Evolutionary conservation across 2,329 filamentous ascomycete genomes (phyloP), one percentile per base, ranked within the genome.

Genomic region (Zalaria obscura): DNA sequence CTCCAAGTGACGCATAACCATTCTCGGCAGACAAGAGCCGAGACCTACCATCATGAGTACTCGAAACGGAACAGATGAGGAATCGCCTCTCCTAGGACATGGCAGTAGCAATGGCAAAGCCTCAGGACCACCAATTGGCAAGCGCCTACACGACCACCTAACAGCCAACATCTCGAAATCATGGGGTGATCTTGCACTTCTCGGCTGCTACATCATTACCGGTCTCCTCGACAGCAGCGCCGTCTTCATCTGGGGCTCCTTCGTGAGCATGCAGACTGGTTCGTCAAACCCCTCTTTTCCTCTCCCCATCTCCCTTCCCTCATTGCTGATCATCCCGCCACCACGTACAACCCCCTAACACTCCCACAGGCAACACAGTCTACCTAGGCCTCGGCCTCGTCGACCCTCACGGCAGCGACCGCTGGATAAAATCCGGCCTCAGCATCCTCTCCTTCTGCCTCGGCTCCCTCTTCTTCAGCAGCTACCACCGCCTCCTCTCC

Each of bases 201-300:
- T 89, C 3, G 63, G 75, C 27, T 85, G 80, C 61, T 88, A 87
- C 56, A 63, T 83, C 48, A 80, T 87, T 55, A 88, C 83, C 0
- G 83, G 83, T 3, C 65, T 89, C 7, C 70, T 86, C 5, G 83
- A 89, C 60, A 84, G 80, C 60, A 77, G 80, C 2, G 77, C 81
- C 2, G 80, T 83, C 37, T 80, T 78, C 43, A 80, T 81, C 35
- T 88, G 81, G 78, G 80, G 82, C 8, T 79, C 79, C 3, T 89
- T 89, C 51, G 82, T 86, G 34, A 83, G 78, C 52, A 88, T 88
- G 83, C 83, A 88, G 55, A 88, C 83, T 28, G 82, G 81, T 75
- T 53, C 48, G 65, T 60, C 18, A 18, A 18, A 18, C 18, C 18
- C 18, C 18, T 18, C 18, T 18, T 18, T 27, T 10, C 18, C 18